Base-by-base conservation (phyloP, 148 eudicot species). In the Polygonum aviculare region DNA sequence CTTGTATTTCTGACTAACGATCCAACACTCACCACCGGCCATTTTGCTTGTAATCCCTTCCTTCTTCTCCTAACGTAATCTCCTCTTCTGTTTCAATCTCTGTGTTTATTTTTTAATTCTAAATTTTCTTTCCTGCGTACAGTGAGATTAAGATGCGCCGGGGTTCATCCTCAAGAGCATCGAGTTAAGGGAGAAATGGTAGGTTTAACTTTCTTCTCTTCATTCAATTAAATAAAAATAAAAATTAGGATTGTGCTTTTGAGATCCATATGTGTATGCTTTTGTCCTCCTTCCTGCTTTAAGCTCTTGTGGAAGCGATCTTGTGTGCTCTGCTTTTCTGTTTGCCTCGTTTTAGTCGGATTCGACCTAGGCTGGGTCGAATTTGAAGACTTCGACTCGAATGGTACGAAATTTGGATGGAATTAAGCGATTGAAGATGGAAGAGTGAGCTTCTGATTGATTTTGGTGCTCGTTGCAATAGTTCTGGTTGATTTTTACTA, bases 71-170 rank as follows among this genome's bases (percentile, higher is more conserved):
- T 41, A 5, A 1, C 18, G n/a, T 69, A 26, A 7, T 69, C n/a
- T 69, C n/a, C 22, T 54, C 9, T 9, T 38, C 52, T n/a, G 33
- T 72, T 51, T 21, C 45, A n/a, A 40, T 26, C 7, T 18, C 31
- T 49, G 76, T 60, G 14, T 48, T 69, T 51, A 51, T 6, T 7
- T 63, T 74, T 69, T n/a, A 72, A 51, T 73, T 79, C 19, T 40
- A 19, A 19, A 22, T 77, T 77, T 75, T 19, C 36, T 74, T 47
- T 71, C 40, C 69, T 74, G 73, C 18, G 47, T 85, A 75, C 84
- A 95, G 98, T 95, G 87, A 90, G 82, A 86, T 81, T 95, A 76
- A 89, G 98, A 63, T 95, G 98, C 84, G 85, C 73, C 81, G 98
- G 98, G 19, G 82, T 92, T 73, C 71, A 90, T 75, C 91, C 91